These are phyloP conservation scores for Protostelium mycophagum DNA, from an alignment of 78 protist species.

Conservation along the genomic window DNA sequence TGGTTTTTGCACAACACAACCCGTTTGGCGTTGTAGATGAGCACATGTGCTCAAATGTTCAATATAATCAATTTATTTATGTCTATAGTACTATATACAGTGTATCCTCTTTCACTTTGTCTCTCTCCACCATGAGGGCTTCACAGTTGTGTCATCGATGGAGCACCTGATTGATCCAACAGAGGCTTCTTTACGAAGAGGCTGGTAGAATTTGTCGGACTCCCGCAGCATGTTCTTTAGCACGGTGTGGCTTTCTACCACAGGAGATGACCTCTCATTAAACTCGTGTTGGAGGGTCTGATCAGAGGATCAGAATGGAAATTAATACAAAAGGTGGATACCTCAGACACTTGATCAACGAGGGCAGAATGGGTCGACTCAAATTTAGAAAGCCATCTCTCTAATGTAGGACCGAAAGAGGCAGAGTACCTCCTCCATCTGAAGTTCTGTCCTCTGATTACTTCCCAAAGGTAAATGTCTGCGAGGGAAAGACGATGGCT, in stretches of 20 bases:
- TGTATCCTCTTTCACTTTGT: neutral
- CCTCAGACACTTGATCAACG: too few relatives aligned
- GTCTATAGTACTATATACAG: too few relatives aligned
- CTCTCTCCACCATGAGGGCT: neutral
- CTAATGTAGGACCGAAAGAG: neutral
- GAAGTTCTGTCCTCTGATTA: neutral
- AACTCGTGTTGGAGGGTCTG: too few relatives aligned
- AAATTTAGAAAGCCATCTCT: neutral
- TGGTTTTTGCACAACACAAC: too few relatives aligned
- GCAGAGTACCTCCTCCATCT: neutral
- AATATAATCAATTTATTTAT: too few relatives aligned
- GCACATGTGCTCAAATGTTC: too few relatives aligned
- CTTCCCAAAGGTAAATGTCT: neutral
- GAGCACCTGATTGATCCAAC: neutral
- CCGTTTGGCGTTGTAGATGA: too few relatives aligned
- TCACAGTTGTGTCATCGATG: neutral
- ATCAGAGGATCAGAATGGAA: too few relatives aligned
- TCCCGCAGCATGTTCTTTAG: neutral
- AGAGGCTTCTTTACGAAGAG: neutral
- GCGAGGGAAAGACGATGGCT: neutral
- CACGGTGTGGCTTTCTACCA: too few relatives aligned
- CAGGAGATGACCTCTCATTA: too few relatives aligned
- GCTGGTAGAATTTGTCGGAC: neutral
- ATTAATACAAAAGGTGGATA: too few relatives aligned
- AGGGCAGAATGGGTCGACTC: neutral